Base-by-base conservation (phyloP, 1,284 basidiomycete genomes). In the Apiotrichum veenhuisii region DNA sequence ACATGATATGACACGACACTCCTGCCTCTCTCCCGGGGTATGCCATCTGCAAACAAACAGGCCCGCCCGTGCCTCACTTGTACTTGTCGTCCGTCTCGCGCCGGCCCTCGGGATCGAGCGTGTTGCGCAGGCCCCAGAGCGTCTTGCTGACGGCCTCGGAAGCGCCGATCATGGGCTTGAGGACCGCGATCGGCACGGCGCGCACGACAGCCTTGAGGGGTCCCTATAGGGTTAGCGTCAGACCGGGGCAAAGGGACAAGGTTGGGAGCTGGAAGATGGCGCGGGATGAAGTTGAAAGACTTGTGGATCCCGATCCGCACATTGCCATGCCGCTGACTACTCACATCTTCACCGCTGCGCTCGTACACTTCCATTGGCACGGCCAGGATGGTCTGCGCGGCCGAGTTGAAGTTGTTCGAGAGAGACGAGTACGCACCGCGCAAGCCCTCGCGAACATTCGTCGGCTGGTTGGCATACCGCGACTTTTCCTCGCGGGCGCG, bases 351-450 rank as follows among this genome's bases (percentile, higher is more conserved):
- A 18, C 88, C 88, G 15, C 89, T 88, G 58, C 88, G 82, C 75
- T 98, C 95, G 68, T 98, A 97, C 18, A 97, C 92, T 74, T 98
- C 96, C 93, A 98, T 98, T 0, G 95, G 95, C 1, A 98, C 91
- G 0, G 96, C 95, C 30, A 98, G 82, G 63, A 98, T 98, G 0
- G 96, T 98, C 78, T 98, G 95, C 15, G 95, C 96, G 4, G 95
- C 95, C 33, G 88, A 89, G 63, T 87, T 89, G 55, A 98, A 74
- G 75, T 96, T 96, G 66, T 79, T 85, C 57, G 83, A 84, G 65
- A 98, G 75, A 65, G 89, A 92, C 68, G 81, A 83, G 76, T 97
- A 96, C 18, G 94, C 95, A 1, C 86, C 87, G 61, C 89, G 84
- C n/a, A 98, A 81, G 15, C 95, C 95, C 68, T 96, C 89, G 64